Evolutionary conservation across 768 basidiomycete genomes (phyloP).

Genomic region (Boletales sp.): DNA sequence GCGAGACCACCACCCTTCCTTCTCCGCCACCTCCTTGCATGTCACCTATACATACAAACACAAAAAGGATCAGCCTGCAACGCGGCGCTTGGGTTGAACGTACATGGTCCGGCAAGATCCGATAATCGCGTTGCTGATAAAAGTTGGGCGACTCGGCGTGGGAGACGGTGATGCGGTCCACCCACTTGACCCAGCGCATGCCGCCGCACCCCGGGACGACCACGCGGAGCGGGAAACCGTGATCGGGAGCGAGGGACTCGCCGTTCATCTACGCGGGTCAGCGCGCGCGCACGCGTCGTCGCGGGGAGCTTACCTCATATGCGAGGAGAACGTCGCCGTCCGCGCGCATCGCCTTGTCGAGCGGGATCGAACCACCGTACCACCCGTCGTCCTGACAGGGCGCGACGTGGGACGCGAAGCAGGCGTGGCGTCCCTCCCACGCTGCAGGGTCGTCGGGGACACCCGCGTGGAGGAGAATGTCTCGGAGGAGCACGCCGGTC

Average conservation of each 20-base stretch:
- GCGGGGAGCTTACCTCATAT: constrained; percentile 44
- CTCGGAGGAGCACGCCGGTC: constrained; percentile 57
- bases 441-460: constrained; percentile 26
- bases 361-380: constrained; percentile 62
- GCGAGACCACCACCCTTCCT: constrained; percentile 44
- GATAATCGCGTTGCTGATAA: constrained; percentile 69
- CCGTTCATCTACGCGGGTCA: constrained; percentile 52
- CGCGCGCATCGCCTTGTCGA: constrained; percentile 45
- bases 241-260: constrained; percentile 52
- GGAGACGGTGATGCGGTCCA: constrained; percentile 56
- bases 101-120: constrained; percentile 47
- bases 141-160: constrained; percentile 43
- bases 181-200: constrained; percentile 77
- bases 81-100: too few species aligned
- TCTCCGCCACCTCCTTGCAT: constrained; percentile 21
- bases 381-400: constrained; percentile 57
- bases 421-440: constrained; percentile 43
- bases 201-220: constrained; percentile 67
- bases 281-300: too few species aligned
- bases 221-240: constrained; percentile 64
- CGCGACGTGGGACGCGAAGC: constrained; percentile 58
- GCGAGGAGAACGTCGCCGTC: constrained; percentile 57
- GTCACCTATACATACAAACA: constrained; percentile 16
- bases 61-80: too few species aligned
- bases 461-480: constrained; percentile 48